These are phyloP conservation scores for Collariella sp. DNA, from an alignment of 495 filamentous ascomycete species.

Conservation along the genomic window DNA sequence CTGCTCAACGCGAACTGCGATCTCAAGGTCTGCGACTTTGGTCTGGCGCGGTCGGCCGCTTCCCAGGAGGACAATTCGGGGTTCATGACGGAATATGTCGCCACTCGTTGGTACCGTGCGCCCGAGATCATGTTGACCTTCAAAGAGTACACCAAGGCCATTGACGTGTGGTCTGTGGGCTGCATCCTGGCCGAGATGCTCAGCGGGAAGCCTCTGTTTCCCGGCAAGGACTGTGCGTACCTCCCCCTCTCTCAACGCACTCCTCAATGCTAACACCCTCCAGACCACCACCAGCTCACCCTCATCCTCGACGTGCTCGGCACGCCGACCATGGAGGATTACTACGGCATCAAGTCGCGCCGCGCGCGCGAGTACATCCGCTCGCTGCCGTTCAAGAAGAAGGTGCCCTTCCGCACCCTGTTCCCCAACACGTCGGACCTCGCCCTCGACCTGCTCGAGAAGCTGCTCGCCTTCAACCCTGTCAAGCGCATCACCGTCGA, in stretches of 20 bases:
- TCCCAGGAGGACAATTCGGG: slow-evolving; percentile 97
- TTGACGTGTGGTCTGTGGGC: slow-evolving; percentile 98
- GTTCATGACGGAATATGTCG: slow-evolving; percentile 99
- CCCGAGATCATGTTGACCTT: slow-evolving; percentile 99
- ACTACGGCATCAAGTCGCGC: slow-evolving; percentile 99
- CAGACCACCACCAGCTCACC: slow-evolving; percentile 97
- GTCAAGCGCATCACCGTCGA: slow-evolving; percentile 98
- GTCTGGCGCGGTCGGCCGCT: slow-evolving; percentile 83
- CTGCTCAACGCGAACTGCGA: slow-evolving; percentile 98
- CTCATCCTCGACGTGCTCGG: slow-evolving; percentile 96
- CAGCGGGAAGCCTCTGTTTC: slow-evolving; percentile 96
- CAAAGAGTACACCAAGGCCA: slow-evolving; percentile 99
- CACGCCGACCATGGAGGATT: slow-evolving; percentile 99
- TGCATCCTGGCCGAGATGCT: slow-evolving; percentile 99
- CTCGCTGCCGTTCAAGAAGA: slow-evolving; percentile 99
- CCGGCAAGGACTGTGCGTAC: slow-evolving; percentile 92
- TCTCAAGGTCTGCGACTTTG: slow-evolving; percentile 98
- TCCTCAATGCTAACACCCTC: slow-evolving; percentile 10
- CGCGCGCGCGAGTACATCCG: slow-evolving; percentile 98
- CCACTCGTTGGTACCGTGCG: slow-evolving; percentile 97
- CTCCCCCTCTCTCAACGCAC: background rate
- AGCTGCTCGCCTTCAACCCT: slow-evolving; percentile 94
- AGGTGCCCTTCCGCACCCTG: slow-evolving; percentile 92
- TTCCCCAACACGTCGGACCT: slow-evolving; percentile 96
- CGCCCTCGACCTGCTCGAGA: slow-evolving; percentile 89